Conservation (phyloP, 176 grass and related monocot genomes). For the Elaeis guineensis region DNA sequence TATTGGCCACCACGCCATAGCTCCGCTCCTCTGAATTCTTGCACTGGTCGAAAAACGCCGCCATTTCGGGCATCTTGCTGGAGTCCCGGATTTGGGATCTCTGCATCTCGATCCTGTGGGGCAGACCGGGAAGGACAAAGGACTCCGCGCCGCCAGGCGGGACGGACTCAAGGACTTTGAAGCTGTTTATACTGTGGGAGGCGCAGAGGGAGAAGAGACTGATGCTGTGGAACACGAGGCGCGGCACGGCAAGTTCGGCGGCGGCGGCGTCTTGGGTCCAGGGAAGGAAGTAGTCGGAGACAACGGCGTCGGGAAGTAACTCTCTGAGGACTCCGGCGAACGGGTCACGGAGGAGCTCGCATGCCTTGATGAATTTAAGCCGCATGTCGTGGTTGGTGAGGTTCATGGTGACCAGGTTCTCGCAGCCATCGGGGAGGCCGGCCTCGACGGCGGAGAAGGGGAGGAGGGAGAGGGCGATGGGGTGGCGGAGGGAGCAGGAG, state of each 20-base stretch:
- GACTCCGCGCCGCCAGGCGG: constrained; percentile 2
- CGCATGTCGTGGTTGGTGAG: neutral
- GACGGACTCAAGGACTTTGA: too few species aligned
- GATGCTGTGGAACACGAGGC: too few species aligned
- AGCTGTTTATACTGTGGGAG: too few species aligned
- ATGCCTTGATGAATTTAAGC: too few species aligned
- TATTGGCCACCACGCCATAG: constrained; percentile 51
- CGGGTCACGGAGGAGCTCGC: neutral
- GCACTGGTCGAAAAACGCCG: neutral
- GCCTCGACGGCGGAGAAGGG: neutral
- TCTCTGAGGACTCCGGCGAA: constrained; percentile 2
- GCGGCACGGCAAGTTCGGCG: neutral
- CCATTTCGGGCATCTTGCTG: neutral
- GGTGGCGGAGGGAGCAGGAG: too few species aligned
- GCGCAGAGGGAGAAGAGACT: neutral
- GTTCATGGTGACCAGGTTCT: neutral
- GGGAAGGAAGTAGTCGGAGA: constrained; percentile 16
- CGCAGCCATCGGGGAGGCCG: neutral
- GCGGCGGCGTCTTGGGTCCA: neutral
- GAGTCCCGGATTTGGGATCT: constrained; percentile 16
- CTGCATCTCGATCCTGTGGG: constrained; percentile 33
- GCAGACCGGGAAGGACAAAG: constrained; percentile 25
- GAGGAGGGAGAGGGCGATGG: too few species aligned
- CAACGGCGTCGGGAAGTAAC: constrained; percentile 6
- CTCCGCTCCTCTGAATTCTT: constrained; percentile 9